These are phyloP conservation scores for Chenopodium berlandieri DNA, from an alignment of 148 eudicot genomes.

Conservation along the genomic window DNA sequence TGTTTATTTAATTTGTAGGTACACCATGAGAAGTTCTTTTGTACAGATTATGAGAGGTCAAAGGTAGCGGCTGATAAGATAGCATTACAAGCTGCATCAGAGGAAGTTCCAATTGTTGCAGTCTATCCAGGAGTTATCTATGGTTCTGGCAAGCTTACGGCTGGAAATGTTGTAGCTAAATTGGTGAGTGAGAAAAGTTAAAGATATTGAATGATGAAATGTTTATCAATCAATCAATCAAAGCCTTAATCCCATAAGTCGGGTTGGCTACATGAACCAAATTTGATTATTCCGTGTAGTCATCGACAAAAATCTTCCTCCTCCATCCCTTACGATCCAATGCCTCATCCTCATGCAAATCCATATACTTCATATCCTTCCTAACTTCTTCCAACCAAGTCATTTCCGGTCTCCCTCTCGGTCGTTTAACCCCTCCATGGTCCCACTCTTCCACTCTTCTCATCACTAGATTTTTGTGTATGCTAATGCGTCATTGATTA, in stretches of 20 bases:
- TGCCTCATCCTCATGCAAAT: no score
- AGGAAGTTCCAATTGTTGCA: conserved; percentile 75
- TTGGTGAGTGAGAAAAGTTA: conserved; percentile 48
- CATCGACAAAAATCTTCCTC: no score
- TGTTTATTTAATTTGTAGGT: conserved; percentile 35
- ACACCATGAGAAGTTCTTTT: conserved; percentile 67
- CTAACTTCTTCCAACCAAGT: no score
- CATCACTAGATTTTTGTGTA: not conserved
- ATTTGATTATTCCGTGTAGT: no score
- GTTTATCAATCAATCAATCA: no score
- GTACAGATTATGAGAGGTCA: conserved; percentile 85
- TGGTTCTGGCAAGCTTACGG: conserved; percentile 83
- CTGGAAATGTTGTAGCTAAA: conserved; percentile 68
- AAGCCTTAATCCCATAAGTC: no score
- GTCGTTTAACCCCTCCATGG: no score
- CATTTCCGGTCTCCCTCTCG: no score
- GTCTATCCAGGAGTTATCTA: conserved; percentile 90
- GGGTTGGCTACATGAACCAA: no score
- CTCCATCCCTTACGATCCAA: not conserved
- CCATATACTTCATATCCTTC: no score
- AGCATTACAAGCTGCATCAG: conserved; percentile 70
- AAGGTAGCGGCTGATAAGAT: conserved; percentile 76
- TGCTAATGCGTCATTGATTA: not conserved
- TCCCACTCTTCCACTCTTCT: no score
- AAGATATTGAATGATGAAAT: not conserved